phyloP scores from a whole-genome alignment of 78 protist species.

The slime mould (Dictyostelium discoideum) region DNA sequence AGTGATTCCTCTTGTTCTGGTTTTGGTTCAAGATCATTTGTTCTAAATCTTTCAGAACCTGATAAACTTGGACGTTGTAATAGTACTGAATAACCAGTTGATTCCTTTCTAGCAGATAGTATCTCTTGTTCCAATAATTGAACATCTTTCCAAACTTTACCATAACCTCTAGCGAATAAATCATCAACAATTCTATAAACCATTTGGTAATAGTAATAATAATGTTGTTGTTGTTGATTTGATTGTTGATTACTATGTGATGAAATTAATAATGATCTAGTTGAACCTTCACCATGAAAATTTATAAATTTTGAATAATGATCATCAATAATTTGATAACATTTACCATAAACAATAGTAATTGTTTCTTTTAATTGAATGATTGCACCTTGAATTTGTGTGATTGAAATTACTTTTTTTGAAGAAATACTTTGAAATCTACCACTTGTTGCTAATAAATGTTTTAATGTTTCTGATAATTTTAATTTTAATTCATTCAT shows the following conservation, averaged over 20 bases:
- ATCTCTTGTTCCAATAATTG: background rate
- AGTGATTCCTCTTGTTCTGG: constrained; percentile 70
- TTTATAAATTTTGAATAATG: background rate
- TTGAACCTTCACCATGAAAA: constrained; percentile 15
- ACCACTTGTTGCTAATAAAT: constrained; percentile 9
- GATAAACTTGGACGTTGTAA: constrained; percentile 51
- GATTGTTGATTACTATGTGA: too few species aligned
- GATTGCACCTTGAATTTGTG: constrained; percentile 69
- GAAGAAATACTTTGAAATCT: constrained; percentile 7
- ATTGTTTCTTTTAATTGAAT: constrained; percentile 48
- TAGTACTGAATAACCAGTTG: constrained; percentile 20
- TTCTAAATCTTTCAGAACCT: constrained; percentile 60
- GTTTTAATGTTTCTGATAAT: background rate
- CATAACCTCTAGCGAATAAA: constrained; percentile 11
- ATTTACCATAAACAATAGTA: constrained; percentile 27
- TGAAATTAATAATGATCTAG: background rate
- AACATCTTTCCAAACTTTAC: background rate
- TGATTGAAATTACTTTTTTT: background rate
- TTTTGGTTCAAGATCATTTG: constrained; percentile 68
- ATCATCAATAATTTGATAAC: constrained; percentile 7
- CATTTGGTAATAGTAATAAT: too few species aligned
- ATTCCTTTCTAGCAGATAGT: background rate
- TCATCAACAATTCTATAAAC: constrained; percentile 9
- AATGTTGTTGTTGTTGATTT: background rate
- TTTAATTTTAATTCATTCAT: background rate